Conservation (phyloP, 352 stramenopile species). For the Pythium insidiosum region DNA sequence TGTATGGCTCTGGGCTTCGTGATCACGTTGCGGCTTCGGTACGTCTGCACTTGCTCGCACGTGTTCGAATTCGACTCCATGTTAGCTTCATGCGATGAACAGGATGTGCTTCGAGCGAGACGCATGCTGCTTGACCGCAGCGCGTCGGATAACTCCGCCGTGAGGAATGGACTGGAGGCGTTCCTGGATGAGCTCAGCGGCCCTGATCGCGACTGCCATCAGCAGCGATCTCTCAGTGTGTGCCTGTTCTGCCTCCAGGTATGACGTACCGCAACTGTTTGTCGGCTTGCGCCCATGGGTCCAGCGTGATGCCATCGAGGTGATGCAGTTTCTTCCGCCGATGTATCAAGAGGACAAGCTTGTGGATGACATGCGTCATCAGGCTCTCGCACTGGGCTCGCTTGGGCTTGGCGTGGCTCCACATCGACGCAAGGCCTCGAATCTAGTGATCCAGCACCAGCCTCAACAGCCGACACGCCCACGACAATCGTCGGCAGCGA, state of each 20-base stretch:
- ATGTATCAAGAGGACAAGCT: conserved; percentile 31
- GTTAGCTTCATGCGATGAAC: background rate
- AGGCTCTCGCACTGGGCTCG: conserved; percentile 11
- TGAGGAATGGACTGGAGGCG: conserved; percentile 26
- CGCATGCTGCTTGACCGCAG: conserved; percentile 45
- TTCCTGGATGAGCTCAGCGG: conserved; percentile 38
- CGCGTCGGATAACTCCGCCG: conserved; percentile 13
- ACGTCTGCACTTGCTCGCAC: background rate
- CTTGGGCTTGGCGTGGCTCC: conserved; percentile 3
- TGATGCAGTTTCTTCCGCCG: conserved; percentile 44
- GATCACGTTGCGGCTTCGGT: conserved; percentile 44
- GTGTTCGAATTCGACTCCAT: too few species aligned
- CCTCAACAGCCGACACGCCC: conserved; percentile 10
- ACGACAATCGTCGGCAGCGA: background rate
- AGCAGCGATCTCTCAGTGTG: conserved; percentile 30
- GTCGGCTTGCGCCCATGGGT: too few species aligned
- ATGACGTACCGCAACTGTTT: too few species aligned
- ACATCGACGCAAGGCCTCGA: conserved; percentile 20
- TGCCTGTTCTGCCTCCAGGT: conserved; percentile 40
- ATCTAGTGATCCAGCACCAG: conserved; percentile 56
- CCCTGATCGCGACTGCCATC: too few species aligned
- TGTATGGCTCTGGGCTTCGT: conserved; percentile 33
- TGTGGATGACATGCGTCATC: conserved; percentile 23
- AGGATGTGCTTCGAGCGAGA: conserved; percentile 47
- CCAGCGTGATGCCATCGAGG: too few species aligned